Evolutionary conservation across 2,329 filamentous ascomycete genomes (phyloP).

Genomic region (Diaporthe humulicola): DNA sequence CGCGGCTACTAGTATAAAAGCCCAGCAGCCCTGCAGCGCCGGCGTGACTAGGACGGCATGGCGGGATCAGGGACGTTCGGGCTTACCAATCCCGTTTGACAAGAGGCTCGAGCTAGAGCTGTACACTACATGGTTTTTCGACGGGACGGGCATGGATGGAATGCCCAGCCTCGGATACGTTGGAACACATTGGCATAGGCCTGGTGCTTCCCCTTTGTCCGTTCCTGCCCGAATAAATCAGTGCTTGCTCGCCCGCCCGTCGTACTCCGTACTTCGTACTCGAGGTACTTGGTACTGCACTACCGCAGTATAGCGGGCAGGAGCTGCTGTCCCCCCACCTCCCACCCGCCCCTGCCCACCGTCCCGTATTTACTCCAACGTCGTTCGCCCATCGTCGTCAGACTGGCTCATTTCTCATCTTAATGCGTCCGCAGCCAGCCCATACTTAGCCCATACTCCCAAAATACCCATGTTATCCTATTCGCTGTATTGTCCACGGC

Average conservation of each 20-base stretch:
- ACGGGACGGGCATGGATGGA: not conserved
- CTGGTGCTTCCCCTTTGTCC: not conserved
- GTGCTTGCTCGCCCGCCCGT: not conserved
- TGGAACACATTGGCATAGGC: not conserved
- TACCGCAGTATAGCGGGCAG: not conserved
- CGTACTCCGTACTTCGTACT: not conserved
- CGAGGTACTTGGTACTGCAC: not conserved
- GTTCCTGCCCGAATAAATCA: not conserved
- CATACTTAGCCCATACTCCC: not conserved
- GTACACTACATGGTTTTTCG: no score
- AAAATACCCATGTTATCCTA: not conserved
- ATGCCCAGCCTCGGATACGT: not conserved
- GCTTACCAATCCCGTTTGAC: constrained; percentile 22
- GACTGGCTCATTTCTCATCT: constrained; percentile 13
- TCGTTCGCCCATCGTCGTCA: not conserved
- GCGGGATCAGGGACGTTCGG: not conserved
- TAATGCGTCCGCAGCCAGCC: constrained; percentile 9
- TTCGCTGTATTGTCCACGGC: not conserved
- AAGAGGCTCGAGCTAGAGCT: constrained; percentile 10
- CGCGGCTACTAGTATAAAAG: no score
- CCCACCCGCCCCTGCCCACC: not conserved
- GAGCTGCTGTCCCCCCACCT: not conserved
- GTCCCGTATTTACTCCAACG: not conserved
- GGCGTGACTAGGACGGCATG: not conserved
- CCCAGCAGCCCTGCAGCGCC: not conserved